These are phyloP conservation scores for Bryoerythrophyllum caledonicum DNA, from an alignment of 225 moss, liverwort and hornwort species.

Conservation along the genomic window DNA sequence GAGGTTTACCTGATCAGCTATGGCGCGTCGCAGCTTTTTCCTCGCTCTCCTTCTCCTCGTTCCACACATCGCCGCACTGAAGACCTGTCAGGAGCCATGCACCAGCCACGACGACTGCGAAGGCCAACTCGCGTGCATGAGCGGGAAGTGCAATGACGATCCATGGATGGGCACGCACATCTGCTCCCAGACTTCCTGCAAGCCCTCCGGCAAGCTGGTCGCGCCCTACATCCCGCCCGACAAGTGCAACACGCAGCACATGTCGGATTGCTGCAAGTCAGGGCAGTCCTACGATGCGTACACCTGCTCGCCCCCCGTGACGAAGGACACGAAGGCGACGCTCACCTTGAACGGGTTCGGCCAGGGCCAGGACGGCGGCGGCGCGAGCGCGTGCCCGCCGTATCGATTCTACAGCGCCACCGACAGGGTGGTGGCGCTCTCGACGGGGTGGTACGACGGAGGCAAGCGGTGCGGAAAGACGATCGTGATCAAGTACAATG, in stretches of 20 bases:
- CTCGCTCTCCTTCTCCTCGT: neutral
- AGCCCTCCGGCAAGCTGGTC: constrained; percentile 3
- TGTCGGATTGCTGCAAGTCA: neutral
- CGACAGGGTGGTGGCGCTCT: constrained; percentile 3
- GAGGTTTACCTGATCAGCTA: neutral
- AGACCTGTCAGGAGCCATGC: neutral
- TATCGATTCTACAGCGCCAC: neutral
- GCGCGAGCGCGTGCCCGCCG: neutral
- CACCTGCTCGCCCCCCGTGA: constrained; percentile 14
- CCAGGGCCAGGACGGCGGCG: neutral
- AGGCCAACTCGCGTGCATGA: constrained; percentile 4
- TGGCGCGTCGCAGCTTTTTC: neutral
- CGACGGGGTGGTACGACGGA: constrained; percentile 21
- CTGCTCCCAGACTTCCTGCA: neutral
- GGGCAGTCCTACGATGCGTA: neutral
- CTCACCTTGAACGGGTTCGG: constrained; percentile 19
- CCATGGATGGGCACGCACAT: neutral
- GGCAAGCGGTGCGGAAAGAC: neutral
- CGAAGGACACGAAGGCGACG: neutral
- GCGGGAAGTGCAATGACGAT: neutral
- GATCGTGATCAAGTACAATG: constrained; percentile 13
- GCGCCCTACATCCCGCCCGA: neutral
- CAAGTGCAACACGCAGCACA: neutral
- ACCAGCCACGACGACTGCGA: neutral
- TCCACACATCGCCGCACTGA: neutral